These are phyloP conservation scores for Salix caprea DNA, from an alignment of 345 rosid genomes.

Conservation along the genomic window DNA sequence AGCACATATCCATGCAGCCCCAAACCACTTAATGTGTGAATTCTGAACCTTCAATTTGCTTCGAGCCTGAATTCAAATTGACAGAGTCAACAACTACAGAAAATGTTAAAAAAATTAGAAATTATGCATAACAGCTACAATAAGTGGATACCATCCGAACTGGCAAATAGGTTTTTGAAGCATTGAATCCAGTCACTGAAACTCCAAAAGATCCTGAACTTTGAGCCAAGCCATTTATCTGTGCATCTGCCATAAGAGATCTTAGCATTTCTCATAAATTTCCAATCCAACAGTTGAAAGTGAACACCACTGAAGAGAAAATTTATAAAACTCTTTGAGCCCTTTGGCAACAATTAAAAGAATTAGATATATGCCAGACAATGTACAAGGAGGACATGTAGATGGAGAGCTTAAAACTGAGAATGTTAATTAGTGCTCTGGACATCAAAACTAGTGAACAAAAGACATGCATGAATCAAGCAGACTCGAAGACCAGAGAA, in stretches of 20 bases:
- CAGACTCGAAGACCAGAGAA: background rate
- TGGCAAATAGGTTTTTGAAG: background rate
- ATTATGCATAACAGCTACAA: background rate
- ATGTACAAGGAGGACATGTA: background rate
- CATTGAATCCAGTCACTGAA: background rate
- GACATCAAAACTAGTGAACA: background rate
- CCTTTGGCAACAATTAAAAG: background rate
- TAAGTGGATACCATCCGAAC: background rate
- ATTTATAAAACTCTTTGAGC: background rate
- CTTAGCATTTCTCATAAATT: background rate
- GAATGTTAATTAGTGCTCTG: background rate
- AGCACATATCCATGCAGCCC: slow-evolving; percentile 77
- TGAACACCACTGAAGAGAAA: background rate
- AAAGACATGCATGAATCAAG: background rate
- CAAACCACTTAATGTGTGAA: slow-evolving; percentile 86
- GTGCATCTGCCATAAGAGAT: background rate
- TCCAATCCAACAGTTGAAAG: background rate
- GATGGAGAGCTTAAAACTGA: background rate
- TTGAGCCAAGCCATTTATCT: background rate
- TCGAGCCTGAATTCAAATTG: background rate
- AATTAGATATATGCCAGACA: background rate
- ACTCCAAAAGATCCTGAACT: background rate
- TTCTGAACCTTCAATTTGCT: slow-evolving; percentile 43
- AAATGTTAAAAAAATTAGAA: background rate
- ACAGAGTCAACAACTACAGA: background rate